Evolutionary conservation across 139 green algal genomes (phyloP), one percentile per base, ranked within the genome.

Genomic region (Raphidocelis subcapitata): DNA sequence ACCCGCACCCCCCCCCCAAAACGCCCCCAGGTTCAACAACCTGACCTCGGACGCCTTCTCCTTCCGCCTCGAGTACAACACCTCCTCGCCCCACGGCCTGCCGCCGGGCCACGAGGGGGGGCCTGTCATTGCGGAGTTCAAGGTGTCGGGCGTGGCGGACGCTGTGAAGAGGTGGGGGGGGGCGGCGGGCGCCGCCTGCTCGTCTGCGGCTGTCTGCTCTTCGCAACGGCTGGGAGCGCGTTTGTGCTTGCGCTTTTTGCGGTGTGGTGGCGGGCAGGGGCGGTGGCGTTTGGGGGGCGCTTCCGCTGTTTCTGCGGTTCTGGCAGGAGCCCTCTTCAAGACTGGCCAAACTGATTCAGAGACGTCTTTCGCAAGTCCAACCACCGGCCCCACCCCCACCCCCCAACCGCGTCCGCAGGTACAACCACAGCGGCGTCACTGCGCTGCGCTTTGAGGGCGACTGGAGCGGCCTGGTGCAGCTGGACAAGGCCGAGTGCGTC

Each of bases 31-130:
- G 73, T 81, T 80, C 63, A 72, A 52, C 62, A 85, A 85, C 72
- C 62, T 94, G 36, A 91, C 86, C 5, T 47, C 61, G 0, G 87
- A 91, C 75, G 69, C 82, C 49, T 76, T 93, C 47, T 55, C 63
- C 20, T 80, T 97, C 57, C 75, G 68, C 2, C 79, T 97, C 21
- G 23, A 46, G 15, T 94, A 90, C 77, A 89, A 92, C 69, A 77
- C 77, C 31, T 74, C 62, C 23, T 81, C 73, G 21, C 62, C 36
- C 3, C 74, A 84, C 62, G 77, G 62, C 16, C 75, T 93, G 67
- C 88, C 88, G 23, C 79, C 84, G 2, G 82, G 84, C 23, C 69
- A 78, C 1, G 32, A 28, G n/a, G 41, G 26, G 15, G 51, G 69
- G 0, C 65, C 85, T 0, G 35, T 51, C 32, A 66, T 90, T 37